These are phyloP conservation scores for Aspergillus pseudotamarii DNA, from an alignment of 2,329 filamentous ascomycete genomes.

Conservation along the genomic window DNA sequence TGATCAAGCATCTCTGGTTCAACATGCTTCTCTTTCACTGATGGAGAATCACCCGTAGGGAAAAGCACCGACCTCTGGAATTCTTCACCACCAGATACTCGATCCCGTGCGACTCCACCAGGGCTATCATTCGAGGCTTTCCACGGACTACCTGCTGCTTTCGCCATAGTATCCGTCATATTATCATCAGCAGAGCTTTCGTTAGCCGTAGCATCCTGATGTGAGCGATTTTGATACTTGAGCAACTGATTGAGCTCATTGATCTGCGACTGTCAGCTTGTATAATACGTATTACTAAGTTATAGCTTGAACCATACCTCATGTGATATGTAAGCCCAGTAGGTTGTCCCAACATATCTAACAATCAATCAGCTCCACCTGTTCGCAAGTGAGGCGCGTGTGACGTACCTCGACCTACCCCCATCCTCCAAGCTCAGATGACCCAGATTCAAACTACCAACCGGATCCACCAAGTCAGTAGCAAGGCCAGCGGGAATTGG, in stretches of 20 bases:
- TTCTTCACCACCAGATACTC: conserved; percentile 29
- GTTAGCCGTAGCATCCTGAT: conserved; percentile 26
- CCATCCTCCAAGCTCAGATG: conserved; percentile 49
- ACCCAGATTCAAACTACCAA: conserved; percentile 44
- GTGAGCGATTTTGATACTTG: conserved; percentile 44
- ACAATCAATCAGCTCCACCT: neutral
- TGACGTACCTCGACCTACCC: conserved; percentile 45
- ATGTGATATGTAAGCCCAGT: conserved; percentile 50
- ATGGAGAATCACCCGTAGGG: conserved; percentile 39
- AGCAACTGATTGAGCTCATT: conserved; percentile 48
- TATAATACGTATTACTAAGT: no score
- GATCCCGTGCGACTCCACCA: conserved; percentile 6
- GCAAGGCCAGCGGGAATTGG: conserved; percentile 45
- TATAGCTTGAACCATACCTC: conserved; percentile 33
- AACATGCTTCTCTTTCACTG: conserved; percentile 34
- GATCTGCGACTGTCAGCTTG: conserved; percentile 31
- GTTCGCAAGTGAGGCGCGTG: conserved; percentile 20
- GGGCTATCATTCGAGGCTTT: conserved; percentile 22
- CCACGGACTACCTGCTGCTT: conserved; percentile 23
- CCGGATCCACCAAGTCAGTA: conserved; percentile 46
- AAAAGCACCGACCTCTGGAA: conserved; percentile 43
- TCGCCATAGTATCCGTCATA: conserved; percentile 20
- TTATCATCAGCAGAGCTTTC: conserved; percentile 28
- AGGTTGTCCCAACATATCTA: conserved; percentile 50
- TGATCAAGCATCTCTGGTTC: conserved; percentile 45